phyloP scores from a whole-genome alignment of 176 grass and related monocot genomes.

The Rhynchospora tenuis region DNA sequence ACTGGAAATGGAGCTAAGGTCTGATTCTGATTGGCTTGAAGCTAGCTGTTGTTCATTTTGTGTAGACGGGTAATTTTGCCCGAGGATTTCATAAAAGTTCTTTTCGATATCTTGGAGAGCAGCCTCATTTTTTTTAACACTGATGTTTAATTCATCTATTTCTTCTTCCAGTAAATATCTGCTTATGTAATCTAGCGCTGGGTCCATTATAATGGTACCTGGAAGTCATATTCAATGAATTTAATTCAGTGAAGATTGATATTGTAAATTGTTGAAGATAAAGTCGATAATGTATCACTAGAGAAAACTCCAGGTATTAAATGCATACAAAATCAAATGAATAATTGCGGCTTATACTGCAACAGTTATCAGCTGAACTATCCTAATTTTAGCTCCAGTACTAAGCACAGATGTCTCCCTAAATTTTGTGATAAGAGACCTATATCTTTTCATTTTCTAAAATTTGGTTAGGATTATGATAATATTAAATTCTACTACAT shows the following conservation, averaged over 20 bases:
- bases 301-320: background rate
- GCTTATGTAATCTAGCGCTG: slow-evolving; percentile 41
- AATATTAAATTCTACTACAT: no score
- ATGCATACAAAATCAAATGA: background rate
- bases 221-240: background rate
- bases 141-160: slow-evolving; percentile 35
- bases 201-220: slow-evolving; percentile 29
- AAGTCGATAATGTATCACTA: background rate
- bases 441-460: background rate
- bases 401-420: background rate
- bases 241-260: background rate
- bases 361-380: background rate
- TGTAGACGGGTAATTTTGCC: slow-evolving; percentile 34
- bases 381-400: background rate
- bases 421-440: background rate
- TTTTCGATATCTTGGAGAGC: slow-evolving; percentile 48
- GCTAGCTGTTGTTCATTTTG: slow-evolving; percentile 5
- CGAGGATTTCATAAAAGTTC: slow-evolving; percentile 52
- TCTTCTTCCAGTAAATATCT: slow-evolving; percentile 54
- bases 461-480: no score
- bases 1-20: slow-evolving; percentile 25
- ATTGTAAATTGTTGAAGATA: background rate
- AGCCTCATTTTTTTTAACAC: slow-evolving; percentile 18
- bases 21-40: slow-evolving; percentile 15
- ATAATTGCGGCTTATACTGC: background rate